These are phyloP conservation scores for Trichosporon asahii DNA, from an alignment of 1,284 basidiomycete species.

Conservation along the genomic window DNA sequence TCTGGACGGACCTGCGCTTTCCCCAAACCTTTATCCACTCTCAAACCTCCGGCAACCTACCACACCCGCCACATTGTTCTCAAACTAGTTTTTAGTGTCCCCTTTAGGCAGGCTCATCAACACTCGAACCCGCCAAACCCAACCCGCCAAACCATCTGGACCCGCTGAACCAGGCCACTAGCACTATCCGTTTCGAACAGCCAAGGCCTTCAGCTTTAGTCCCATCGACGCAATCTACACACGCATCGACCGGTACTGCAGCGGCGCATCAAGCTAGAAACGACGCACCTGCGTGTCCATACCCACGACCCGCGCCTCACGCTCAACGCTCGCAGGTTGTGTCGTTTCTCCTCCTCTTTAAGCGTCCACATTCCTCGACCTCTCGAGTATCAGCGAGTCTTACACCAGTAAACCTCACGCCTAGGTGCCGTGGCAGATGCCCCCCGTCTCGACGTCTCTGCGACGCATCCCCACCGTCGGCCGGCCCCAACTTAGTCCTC, in stretches of 20 bases:
- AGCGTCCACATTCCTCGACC: neutral
- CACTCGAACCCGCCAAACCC: neutral
- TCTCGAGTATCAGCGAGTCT: neutral
- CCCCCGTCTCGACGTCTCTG: constrained; percentile 8
- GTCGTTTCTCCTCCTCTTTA: neutral
- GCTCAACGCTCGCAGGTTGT: neutral
- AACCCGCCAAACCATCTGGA: neutral
- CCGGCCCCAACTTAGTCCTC: neutral
- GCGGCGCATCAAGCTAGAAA: neutral
- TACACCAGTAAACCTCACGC: neutral
- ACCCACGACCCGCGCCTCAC: neutral
- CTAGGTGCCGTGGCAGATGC: neutral
- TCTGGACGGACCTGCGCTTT: neutral
- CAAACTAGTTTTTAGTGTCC: constrained; percentile 4
- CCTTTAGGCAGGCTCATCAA: neutral
- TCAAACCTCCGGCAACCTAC: constrained; percentile 6
- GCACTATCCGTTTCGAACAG: neutral
- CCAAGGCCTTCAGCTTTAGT: neutral
- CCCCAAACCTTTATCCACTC: neutral
- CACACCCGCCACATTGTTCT: constrained; percentile 1
- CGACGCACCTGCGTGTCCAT: neutral
- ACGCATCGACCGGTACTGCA: neutral
- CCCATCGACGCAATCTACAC: neutral
- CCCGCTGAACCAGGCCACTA: neutral
- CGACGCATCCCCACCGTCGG: constrained; percentile 9